Conservation (phyloP, 305 asterid genomes). For the Withania somnifera region DNA sequence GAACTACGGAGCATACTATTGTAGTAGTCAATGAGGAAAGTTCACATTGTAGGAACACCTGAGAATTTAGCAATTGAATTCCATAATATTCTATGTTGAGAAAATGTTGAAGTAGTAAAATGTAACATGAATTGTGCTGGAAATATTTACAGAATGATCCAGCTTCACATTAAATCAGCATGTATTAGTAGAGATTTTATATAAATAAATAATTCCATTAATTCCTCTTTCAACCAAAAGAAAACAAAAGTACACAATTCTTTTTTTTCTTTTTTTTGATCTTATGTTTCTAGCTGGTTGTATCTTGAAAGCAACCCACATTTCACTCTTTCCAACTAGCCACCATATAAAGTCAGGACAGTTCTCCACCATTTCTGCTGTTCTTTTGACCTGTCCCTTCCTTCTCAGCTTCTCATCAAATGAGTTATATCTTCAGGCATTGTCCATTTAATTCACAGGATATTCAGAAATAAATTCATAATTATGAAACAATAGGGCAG, state of each 20-base stretch:
- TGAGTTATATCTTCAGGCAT: background rate
- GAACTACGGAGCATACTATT: background rate
- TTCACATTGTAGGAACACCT: background rate
- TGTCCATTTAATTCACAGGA: background rate
- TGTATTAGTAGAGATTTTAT: background rate
- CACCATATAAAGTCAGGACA: background rate
- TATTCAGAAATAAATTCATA: background rate
- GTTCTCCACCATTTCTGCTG: background rate
- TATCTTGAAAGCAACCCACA: background rate
- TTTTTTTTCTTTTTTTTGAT: background rate
- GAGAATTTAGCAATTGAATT: background rate
- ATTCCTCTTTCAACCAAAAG: background rate
- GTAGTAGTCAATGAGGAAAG: background rate
- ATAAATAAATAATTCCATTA: background rate
- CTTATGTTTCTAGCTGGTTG: background rate
- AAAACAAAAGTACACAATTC: background rate
- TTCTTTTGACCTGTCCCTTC: background rate
- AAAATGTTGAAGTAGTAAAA: background rate
- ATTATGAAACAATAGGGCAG: background rate
- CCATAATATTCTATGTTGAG: background rate
- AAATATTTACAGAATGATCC: background rate
- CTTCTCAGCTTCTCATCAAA: background rate
- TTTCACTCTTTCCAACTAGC: background rate
- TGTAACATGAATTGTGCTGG: background rate
- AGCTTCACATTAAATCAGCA: background rate